These are phyloP conservation scores for Schizopora paradoxa DNA, from an alignment of 1,284 basidiomycete species.

Conservation along the genomic window DNA sequence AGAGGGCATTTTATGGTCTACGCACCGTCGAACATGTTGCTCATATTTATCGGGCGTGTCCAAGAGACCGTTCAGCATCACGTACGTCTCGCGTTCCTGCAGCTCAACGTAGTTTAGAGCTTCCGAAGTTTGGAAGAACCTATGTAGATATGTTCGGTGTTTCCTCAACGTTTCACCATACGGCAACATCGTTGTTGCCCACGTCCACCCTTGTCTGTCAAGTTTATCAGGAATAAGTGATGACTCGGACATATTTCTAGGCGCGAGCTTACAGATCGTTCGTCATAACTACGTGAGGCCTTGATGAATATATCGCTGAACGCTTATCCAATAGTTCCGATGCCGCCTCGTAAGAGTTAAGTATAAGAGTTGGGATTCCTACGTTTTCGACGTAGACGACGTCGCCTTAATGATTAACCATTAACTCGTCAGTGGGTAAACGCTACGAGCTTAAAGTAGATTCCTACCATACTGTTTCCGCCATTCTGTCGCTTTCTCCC, in stretches of 20 bases:
- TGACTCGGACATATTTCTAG: not conserved
- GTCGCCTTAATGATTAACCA: slow-evolving; percentile 19
- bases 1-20: not conserved
- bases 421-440: too few relatives aligned
- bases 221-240: not conserved
- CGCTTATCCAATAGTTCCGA: slow-evolving; percentile 33
- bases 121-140: slow-evolving; percentile 21
- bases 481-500: slow-evolving; percentile 47
- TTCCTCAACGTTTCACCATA: slow-evolving; percentile 24
- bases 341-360: slow-evolving; percentile 31
- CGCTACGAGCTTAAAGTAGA: not conserved
- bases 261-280: slow-evolving; percentile 6
- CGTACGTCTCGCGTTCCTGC: slow-evolving; percentile 20
- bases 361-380: slow-evolving; percentile 26
- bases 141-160: slow-evolving; percentile 23
- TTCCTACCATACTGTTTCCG: slow-evolving; percentile 43
- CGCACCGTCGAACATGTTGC: slow-evolving; percentile 23
- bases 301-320: slow-evolving; percentile 4
- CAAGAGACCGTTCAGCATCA: slow-evolving; percentile 21
- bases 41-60: slow-evolving; percentile 22
- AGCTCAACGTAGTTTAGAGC: slow-evolving; percentile 19
- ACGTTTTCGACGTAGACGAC: slow-evolving; percentile 22
- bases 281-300: slow-evolving; percentile 16
- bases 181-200: slow-evolving; percentile 14
- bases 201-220: slow-evolving; percentile 7